Base-by-base conservation (phyloP, 1,284 basidiomycete genomes). In the Trametes pubescens region DNA sequence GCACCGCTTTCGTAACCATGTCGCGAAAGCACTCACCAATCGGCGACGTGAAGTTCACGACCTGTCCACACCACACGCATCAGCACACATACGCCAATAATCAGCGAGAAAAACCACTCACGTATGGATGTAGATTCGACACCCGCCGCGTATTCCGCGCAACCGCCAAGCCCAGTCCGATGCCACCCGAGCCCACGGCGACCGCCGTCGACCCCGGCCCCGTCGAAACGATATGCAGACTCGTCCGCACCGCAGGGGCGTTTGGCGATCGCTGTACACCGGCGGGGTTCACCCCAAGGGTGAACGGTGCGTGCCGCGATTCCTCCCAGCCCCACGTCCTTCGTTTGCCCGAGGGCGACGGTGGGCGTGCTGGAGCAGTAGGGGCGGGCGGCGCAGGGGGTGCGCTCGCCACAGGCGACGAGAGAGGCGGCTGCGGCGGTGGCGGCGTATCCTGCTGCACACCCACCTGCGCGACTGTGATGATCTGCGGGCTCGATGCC, bases 41-140 rank as follows among this genome's bases (percentile, higher is more conserved):
- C 6, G 75, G 75, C 53, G 73, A 75, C 63, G 74, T 75, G 63
- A 76, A 76, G 46, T 74, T 75, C 57, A 71, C 71, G 26, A 73
- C 69, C 72, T 73, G 22, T 32, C 29, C 29, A 32, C 11, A 21
- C 2, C 26, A 29, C 47, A 47, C 43, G 18, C 22, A 29, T 34
- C 51, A 58, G 47, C 18, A 59, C 18, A 29, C 53, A 21, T 37
- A 44, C 38, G n/a, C 29, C 48, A 34, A 57, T n/a, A n/a, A n/a
- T n/a, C n/a, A n/a, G 35, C n/a, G n/a, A 2, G 52, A 47, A 4
- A 47, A 1, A 40, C 14, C 29, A 71, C 75, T 71, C 65, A 78
- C 76, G 59, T 78, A 76, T 21, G 75, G 76, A 65, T 78, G 77
- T 56, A 78, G 48, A 46, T 53, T 67, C 44, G 72, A 64, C 57